Percentiles rank a stretch among this genome's conserved stretches.
phyloP scores from a whole-genome alignment of 345 rosid species.

The Eucalyptus curtisii region DNA sequence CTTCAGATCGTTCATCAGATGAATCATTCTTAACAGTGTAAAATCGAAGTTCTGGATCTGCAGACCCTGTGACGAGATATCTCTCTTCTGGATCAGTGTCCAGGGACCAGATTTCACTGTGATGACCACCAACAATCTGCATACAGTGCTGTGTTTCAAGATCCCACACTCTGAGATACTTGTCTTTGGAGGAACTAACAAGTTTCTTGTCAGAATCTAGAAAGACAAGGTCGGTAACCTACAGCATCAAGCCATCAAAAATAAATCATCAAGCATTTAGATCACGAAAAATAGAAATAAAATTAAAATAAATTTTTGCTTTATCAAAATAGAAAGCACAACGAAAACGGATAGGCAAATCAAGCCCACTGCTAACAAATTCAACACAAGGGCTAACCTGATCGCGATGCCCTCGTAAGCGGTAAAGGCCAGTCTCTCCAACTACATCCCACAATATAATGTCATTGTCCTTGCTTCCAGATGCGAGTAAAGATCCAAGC shows the following conservation, averaged over 20 bases:
- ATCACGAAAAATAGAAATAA: neutral
- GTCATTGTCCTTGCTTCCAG: conserved; percentile 94
- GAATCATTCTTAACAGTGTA: conserved; percentile 45
- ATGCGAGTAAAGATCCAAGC: conserved; percentile 67
- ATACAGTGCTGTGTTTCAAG: conserved; percentile 90
- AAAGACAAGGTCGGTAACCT: conserved; percentile 91
- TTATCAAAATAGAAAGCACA: neutral
- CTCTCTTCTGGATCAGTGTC: conserved; percentile 80
- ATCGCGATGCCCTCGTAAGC: conserved; percentile 86
- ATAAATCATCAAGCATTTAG: neutral
- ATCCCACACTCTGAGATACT: conserved; percentile 97
- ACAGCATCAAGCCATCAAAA: neutral
- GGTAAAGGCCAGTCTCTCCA: conserved; percentile 74
- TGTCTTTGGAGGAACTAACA: conserved; percentile 89
- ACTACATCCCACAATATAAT: conserved; percentile 92
- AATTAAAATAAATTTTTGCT: neutral
- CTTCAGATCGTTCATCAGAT: conserved; percentile 5
- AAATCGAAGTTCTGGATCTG: conserved; percentile 77
- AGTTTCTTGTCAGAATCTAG: conserved; percentile 82
- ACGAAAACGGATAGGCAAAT: neutral
- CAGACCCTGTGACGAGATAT: conserved; percentile 80
- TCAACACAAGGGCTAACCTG: conserved; percentile 37
- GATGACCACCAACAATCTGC: conserved; percentile 92
- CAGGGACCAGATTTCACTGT: conserved; percentile 93
- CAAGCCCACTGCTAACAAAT: neutral